Percentiles rank a stretch among this genome's conserved stretches.
Conservation (phyloP, 495 filamentous ascomycete species). For the Penicilliopsis zonata region DNA sequence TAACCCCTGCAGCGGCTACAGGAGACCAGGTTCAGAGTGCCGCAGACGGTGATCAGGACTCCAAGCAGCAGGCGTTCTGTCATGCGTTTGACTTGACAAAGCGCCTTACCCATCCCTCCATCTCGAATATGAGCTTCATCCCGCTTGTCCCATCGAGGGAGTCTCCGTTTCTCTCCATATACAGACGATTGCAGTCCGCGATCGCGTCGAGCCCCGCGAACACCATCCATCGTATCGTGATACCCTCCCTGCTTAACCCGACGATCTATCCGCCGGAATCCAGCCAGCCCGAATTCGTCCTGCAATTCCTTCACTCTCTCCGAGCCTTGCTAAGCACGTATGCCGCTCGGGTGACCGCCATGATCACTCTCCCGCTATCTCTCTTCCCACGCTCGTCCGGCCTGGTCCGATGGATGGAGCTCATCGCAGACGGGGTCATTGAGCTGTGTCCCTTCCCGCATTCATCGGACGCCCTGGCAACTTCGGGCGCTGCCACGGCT, state of each 20-base stretch:
- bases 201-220: conserved; percentile 45
- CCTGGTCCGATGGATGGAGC: conserved; percentile 77
- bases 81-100: conserved; percentile 88
- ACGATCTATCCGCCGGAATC: conserved; percentile 61
- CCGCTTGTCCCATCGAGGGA: conserved; percentile 35
- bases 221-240: conserved; percentile 67
- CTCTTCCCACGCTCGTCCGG: conserved; percentile 71
- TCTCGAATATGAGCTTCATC: conserved; percentile 45
- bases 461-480: conserved; percentile 42
- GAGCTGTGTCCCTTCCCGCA: conserved; percentile 81
- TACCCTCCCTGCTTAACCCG: conserved; percentile 77
- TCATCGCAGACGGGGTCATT: conserved; percentile 74
- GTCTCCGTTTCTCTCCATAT: conserved; percentile 54
- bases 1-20: conserved; percentile 11
- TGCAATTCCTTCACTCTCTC: conserved; percentile 76
- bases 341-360: conserved; percentile 50
- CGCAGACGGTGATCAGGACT: conserved; percentile 7
- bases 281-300: conserved; percentile 53
- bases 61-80: conserved; percentile 47
- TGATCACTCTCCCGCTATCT: conserved; percentile 69
- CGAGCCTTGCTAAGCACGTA: conserved; percentile 60
- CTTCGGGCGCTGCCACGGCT: conserved; percentile 36
- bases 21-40: conserved; percentile 14
- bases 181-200: conserved; percentile 44
- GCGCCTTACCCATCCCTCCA: conserved; percentile 51